Conservation (phyloP, 495 filamentous ascomycete genomes). For the Penicillium malachiteum region DNA sequence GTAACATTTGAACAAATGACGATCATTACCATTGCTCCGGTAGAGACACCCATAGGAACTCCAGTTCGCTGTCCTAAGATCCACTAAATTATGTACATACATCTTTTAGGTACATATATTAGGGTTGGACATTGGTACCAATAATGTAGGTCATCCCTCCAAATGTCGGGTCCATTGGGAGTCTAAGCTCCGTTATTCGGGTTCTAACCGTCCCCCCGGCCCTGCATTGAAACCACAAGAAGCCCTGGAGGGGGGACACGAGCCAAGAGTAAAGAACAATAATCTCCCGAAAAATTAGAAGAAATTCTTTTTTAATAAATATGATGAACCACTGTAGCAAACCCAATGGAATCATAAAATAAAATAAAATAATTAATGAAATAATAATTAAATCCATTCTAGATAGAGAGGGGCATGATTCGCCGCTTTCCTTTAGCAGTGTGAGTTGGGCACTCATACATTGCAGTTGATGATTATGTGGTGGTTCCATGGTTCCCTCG, state of each 20-base stretch:
- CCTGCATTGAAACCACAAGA: background rate
- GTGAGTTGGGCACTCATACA: constrained; percentile 24
- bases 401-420: constrained; percentile 1
- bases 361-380: background rate
- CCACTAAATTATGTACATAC: background rate
- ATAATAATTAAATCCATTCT: background rate
- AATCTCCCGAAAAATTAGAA: background rate
- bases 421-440: constrained; percentile 7
- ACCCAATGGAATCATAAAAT: too few species aligned
- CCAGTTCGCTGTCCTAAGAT: constrained; percentile 2
- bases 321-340: too few species aligned
- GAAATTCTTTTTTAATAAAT: background rate
- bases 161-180: background rate
- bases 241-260: background rate
- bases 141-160: constrained; percentile 1
- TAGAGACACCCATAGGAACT: constrained; percentile 2
- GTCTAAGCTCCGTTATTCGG: background rate
- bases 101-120: background rate
- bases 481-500: constrained; percentile 1
- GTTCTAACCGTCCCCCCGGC: constrained; percentile 4
- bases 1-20: background rate
- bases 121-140: background rate
- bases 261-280: too few species aligned
- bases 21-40: background rate
- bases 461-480: constrained; percentile 4